Conservation (phyloP, 495 filamentous ascomycete species). For the Penicillium paradoxum region DNA sequence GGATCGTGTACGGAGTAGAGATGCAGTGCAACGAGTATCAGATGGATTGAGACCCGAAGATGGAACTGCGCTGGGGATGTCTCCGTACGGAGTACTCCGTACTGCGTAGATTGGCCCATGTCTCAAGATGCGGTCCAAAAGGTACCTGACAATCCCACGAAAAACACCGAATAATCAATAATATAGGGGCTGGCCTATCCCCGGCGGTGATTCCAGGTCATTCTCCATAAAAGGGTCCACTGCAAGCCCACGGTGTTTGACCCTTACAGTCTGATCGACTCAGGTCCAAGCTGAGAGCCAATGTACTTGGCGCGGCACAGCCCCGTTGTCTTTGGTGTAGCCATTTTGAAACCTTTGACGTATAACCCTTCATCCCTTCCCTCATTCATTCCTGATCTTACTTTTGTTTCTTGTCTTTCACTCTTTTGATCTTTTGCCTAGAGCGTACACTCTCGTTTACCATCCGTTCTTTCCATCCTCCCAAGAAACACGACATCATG, state of each 20-base stretch:
- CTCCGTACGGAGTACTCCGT: neutral
- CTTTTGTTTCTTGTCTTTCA: slow-evolving; percentile 26
- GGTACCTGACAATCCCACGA: neutral
- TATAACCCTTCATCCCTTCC: slow-evolving; percentile 22
- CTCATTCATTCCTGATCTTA: slow-evolving; percentile 10
- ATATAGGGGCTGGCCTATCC: neutral
- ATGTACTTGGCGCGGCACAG: slow-evolving; percentile 8
- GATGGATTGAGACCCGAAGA: neutral
- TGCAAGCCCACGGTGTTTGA: neutral
- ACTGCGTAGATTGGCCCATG: neutral
- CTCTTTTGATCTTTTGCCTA: slow-evolving; percentile 7
- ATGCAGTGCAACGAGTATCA: neutral
- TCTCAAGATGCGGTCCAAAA: too few species aligned
- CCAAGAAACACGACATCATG: slow-evolving; percentile 38
- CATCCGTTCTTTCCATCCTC: slow-evolving; percentile 10
- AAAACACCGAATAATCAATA: neutral
- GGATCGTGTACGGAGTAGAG: neutral
- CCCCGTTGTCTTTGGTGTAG: neutral
- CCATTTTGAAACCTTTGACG: neutral
- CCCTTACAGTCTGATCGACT: slow-evolving; percentile 17
- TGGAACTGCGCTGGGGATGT: too few species aligned
- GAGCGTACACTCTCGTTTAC: slow-evolving; percentile 12
- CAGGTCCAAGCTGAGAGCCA: slow-evolving; percentile 3
- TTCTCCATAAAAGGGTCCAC: neutral
- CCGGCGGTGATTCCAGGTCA: neutral